A percentile compares a stretch with the other conserved stretches of the same genome.
Evolutionary conservation across 129 eudicot species (phyloP).

Genomic region (Flaveria robusta): DNA sequence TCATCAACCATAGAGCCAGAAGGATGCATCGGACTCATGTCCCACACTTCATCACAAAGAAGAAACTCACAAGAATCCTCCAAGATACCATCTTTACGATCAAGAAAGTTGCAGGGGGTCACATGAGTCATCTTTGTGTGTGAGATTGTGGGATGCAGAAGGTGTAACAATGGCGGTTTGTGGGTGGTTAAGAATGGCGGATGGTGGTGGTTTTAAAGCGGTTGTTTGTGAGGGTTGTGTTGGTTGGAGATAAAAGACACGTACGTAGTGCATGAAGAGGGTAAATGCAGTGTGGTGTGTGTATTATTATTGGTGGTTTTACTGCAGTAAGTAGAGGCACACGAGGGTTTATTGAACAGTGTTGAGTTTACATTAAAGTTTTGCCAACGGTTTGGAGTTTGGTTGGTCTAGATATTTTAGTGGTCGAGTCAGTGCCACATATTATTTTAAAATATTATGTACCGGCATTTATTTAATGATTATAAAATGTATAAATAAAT

Average conservation of each 20-base stretch:
- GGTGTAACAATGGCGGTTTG: background rate
- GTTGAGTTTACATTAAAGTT: conserved; percentile 5
- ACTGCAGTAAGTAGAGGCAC: conserved; percentile 50
- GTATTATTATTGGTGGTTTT: conserved; percentile 26
- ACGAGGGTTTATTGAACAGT: conserved; percentile 46
- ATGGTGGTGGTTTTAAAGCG: conserved; percentile 32
- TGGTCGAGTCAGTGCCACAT: background rate
- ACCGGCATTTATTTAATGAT: too few relatives aligned
- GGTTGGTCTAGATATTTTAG: background rate
- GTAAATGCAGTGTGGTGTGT: conserved; percentile 53
- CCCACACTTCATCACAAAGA: conserved; percentile 66
- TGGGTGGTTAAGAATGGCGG: conserved; percentile 6
- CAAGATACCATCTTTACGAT: conserved; percentile 32
- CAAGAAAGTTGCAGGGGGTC: background rate
- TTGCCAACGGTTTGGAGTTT: conserved; percentile 3
- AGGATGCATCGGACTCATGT: conserved; percentile 40
- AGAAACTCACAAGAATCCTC: conserved; percentile 34
- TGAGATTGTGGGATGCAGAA: background rate
- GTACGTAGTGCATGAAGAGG: conserved; percentile 58
- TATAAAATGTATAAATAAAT: too few relatives aligned
- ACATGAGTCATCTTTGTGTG: conserved; percentile 7
- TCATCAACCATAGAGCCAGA: background rate
- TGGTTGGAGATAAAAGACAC: conserved; percentile 55
- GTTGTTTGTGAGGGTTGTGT: conserved; percentile 26
- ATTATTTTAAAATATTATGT: too few relatives aligned